Conservation (phyloP, 2,329 filamentous ascomycete genomes). For the Phialophora verrucosa region DNA sequence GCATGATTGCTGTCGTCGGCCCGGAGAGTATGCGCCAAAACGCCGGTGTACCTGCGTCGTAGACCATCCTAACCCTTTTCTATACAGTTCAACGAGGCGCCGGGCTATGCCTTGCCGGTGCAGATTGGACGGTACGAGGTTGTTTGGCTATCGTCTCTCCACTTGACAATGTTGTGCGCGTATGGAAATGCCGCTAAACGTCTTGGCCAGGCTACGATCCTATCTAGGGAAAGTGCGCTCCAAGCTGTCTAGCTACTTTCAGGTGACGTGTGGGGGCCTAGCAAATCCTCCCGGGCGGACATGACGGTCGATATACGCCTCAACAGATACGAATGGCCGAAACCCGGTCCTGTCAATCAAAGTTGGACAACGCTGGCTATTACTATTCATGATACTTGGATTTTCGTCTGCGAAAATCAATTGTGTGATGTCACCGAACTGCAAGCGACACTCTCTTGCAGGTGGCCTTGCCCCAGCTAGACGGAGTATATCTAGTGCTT, state of each 20-base stretch:
- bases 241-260: not conserved
- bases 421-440: not conserved
- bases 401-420: not conserved
- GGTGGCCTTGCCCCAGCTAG: not conserved
- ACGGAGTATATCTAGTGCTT: not conserved
- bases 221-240: not conserved
- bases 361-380: not conserved
- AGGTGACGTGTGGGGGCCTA: no score
- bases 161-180: not conserved
- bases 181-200: not conserved
- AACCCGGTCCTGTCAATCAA: no score
- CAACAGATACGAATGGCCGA: no score
- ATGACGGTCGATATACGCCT: no score
- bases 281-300: no score
- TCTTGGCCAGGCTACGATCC: not conserved
- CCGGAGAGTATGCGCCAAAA: not conserved
- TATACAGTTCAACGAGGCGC: not conserved
- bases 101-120: not conserved
- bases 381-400: not conserved
- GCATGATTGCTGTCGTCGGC: not conserved
- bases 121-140: not conserved
- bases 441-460: not conserved
- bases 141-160: not conserved
- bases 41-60: not conserved
- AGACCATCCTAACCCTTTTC: not conserved